Conservation (phyloP, 345 rosid species). For the Noccaea caerulescens region DNA sequence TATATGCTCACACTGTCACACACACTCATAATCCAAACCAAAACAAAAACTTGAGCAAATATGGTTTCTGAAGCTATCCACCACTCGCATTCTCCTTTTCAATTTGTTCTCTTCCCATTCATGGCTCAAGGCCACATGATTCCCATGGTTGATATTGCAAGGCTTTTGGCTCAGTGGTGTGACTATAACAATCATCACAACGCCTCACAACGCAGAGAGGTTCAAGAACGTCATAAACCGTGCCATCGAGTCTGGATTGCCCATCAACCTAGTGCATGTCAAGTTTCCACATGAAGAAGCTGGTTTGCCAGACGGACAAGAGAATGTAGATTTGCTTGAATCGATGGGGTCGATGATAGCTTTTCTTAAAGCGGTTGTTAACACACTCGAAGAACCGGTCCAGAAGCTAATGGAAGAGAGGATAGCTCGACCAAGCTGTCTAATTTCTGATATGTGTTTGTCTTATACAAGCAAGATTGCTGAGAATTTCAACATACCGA, state of each 20-base stretch:
- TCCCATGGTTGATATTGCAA: constrained; percentile 52
- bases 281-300: constrained; percentile 40
- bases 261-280: constrained; percentile 21
- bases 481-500: constrained; percentile 47
- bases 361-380: constrained; percentile 26
- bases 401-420: constrained; percentile 44
- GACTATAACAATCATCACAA: constrained; percentile 46
- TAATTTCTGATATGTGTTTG: constrained; percentile 53
- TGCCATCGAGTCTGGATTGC: constrained; percentile 32
- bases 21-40: neutral
- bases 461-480: constrained; percentile 49
- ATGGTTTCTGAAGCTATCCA: neutral
- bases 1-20: neutral
- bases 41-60: neutral
- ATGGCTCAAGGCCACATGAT: constrained; percentile 49
- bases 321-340: constrained; percentile 36
- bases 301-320: constrained; percentile 47
- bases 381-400: constrained; percentile 33
- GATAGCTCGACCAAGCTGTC: constrained; percentile 50
- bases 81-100: constrained; percentile 14
- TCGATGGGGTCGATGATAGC: neutral
- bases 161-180: constrained; percentile 45
- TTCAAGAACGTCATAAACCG: constrained; percentile 33
- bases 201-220: constrained; percentile 48
- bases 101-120: constrained; percentile 37